These are phyloP conservation scores for Pyrus betulifolia DNA, from an alignment of 306 rosid genomes.

Conservation along the genomic window DNA sequence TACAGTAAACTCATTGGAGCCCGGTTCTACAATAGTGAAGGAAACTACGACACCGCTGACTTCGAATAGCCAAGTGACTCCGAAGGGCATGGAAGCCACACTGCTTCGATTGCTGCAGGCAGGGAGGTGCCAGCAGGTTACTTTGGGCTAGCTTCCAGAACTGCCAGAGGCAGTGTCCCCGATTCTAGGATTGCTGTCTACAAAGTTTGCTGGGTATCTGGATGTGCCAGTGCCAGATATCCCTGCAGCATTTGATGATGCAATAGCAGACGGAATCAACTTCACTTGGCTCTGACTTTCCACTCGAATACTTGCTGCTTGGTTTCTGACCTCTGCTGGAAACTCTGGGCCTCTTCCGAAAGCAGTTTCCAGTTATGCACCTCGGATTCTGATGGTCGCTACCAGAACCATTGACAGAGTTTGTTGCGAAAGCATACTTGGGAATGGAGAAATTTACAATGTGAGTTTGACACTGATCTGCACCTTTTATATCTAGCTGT, in stretches of 20 bases:
- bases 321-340: background rate
- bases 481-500: background rate
- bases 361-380: conserved; percentile 16
- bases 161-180: conserved; percentile 26
- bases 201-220: conserved; percentile 22
- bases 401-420: conserved; percentile 27
- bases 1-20: conserved; percentile 32
- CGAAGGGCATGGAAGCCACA: conserved; percentile 25
- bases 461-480: background rate
- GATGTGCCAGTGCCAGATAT: conserved; percentile 7
- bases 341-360: conserved; percentile 17
- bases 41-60: background rate
- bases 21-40: conserved; percentile 9
- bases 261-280: conserved; percentile 25
- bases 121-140: conserved; percentile 19
- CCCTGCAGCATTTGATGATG: conserved; percentile 28
- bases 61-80: conserved; percentile 29
- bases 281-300: conserved; percentile 1
- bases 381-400: conserved; percentile 30
- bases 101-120: conserved; percentile 32
- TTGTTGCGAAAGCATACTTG: conserved; percentile 20
- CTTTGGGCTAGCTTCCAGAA: conserved; percentile 26
- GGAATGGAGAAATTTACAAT: conserved; percentile 12
- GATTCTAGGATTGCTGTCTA: conserved; percentile 23
- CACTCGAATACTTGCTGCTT: background rate